Conservation (phyloP, 2,329 filamentous ascomycete species). For the Magnaporthales sp. region DNA sequence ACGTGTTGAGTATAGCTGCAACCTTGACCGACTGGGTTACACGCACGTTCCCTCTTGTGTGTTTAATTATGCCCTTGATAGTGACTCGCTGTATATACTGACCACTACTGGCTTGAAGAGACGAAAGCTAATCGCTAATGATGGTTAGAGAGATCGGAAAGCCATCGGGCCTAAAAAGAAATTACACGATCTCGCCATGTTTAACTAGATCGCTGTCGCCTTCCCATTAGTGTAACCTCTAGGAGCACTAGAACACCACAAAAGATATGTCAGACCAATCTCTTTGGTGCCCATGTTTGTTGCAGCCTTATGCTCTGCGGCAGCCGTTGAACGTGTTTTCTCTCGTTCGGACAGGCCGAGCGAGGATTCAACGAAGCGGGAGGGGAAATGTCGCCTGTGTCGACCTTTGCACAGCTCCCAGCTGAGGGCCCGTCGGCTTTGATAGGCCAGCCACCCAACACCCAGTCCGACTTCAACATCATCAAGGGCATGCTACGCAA, state of each 20-base stretch:
- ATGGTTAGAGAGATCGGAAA: not conserved
- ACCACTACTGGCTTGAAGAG: not conserved
- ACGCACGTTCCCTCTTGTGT: not conserved
- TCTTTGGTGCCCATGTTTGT: not conserved
- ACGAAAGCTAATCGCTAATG: not conserved
- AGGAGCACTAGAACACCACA: not conserved
- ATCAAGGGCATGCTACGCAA: not conserved
- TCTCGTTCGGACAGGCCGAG: not conserved
- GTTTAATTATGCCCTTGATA: not conserved
- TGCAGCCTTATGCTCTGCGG: not conserved
- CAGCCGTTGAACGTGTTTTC: not conserved
- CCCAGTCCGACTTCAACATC: not conserved
- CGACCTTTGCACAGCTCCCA: not conserved
- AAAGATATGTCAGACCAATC: not conserved
- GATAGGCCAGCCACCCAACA: not conserved
- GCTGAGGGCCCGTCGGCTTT: not conserved
- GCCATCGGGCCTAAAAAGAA: not conserved
- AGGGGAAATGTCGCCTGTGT: not conserved
- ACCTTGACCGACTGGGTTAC: not conserved
- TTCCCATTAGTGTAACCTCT: not conserved
- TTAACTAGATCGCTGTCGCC: not conserved
- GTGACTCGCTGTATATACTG: not conserved
- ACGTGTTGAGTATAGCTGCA: not conserved
- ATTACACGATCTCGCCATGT: not conserved
- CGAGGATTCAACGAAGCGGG: too few species aligned